Evolutionary conservation across 805 yeast species (phyloP).

Genomic region (Kazachstania psychrophila): DNA sequence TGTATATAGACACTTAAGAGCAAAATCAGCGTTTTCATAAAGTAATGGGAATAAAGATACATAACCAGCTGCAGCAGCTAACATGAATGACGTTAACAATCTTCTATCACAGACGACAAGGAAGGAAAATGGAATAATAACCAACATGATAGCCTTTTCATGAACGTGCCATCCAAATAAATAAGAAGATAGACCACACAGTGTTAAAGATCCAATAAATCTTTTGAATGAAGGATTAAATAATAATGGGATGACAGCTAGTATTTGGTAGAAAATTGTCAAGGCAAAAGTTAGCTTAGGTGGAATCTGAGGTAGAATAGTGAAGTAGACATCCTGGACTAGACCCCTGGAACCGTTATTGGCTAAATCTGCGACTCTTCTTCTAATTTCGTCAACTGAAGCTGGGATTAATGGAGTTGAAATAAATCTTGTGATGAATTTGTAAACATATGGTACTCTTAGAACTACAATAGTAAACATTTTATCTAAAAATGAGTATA

Average conservation of each 20-base stretch:
- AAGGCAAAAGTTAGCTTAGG: constrained; percentile 71
- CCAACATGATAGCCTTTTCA: constrained; percentile 89
- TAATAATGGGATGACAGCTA: constrained; percentile 65
- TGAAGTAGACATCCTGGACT: constrained; percentile 82
- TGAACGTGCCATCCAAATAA: constrained; percentile 99
- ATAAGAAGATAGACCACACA: constrained; percentile 87
- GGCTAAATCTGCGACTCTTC: constrained; percentile 20
- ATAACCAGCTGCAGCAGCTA: constrained; percentile 71
- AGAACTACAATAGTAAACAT: constrained; percentile 39
- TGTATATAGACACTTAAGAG: constrained; percentile 68
- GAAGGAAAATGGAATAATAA: constrained; percentile 81
- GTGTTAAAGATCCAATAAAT: constrained; percentile 73
- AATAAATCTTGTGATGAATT: constrained; percentile 30
- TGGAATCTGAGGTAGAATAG: constrained; percentile 68
- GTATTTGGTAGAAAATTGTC: constrained; percentile 74
- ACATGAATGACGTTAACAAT: constrained; percentile 58
- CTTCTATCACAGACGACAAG: constrained; percentile 63
- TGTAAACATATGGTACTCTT: constrained; percentile 37
- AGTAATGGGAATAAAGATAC: constrained; percentile 83
- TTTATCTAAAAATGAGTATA: constrained; percentile 78
- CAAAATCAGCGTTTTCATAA: constrained; percentile 69
- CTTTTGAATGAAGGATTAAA: constrained; percentile 65
- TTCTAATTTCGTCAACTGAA: constrained; percentile 23
- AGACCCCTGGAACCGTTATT: constrained; percentile 68
- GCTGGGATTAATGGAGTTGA: constrained; percentile 29